Evolutionary conservation across 148 eudicot genomes (phyloP), one percentile per base, ranked within the genome.

Genomic region (Fagopyrum homotropicum): DNA sequence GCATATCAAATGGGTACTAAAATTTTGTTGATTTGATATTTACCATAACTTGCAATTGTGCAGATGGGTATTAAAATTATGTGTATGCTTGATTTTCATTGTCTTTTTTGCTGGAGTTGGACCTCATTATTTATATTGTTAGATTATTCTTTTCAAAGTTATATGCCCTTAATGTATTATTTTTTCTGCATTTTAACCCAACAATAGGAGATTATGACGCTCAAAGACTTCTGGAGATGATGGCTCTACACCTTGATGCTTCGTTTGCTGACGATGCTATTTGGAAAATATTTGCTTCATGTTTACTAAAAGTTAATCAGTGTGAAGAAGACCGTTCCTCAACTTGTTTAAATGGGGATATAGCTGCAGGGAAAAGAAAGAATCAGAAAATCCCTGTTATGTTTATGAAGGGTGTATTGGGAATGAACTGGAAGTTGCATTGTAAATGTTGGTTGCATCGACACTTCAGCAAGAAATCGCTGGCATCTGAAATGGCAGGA

Each of bases 371-470:
- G 35, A 73, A 77, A 71, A 76, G 64, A 68, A 35, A 40, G 72
- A 74, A 78, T 70, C 56, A 82, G 78, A 82, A 75, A 76, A 77
- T 79, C 40, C 91, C 90, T 35, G 77, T 76, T 59, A 76, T 78
- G 68, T 86, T 94, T 68, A 78, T 81, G 10, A 60, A 81, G 17
- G 84, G 88, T 10, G 54, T 78, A 19, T 76, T 88, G 4, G 85
- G 87, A 15, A 82, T 79, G 84, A 57, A 75, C 59, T 94, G 98
- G 97, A 90, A 81, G 79, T 66, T 86, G 12, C 97, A 93, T 45
- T 86, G 87, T 82, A 89, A 86, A 79, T 90, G 96, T 91, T 94
- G 98, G 98, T 60, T 86, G 79, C 82, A 72, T 44, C 96, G 89
- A 73, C 97, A 91, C 79, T 94, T 90, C 75, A 82, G 77, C 74